Conservation (phyloP, 306 rosid species). For the Rubus parviflorus region DNA sequence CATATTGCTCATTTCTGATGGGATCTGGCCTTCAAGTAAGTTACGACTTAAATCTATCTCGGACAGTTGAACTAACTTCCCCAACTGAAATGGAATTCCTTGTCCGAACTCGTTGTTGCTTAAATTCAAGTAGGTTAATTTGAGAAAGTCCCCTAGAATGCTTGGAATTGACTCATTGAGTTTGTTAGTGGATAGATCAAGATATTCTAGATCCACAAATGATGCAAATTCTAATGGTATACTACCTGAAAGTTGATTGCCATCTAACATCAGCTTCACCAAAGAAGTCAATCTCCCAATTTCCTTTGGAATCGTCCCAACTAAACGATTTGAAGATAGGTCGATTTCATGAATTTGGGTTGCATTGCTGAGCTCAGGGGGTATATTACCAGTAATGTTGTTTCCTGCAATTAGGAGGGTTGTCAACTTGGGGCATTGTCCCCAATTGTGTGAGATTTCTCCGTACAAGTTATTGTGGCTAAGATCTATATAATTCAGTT, state of each 20-base stretch:
- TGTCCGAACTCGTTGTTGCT: background rate
- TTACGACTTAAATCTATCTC: background rate
- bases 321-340: too few relatives aligned
- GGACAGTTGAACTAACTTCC: background rate
- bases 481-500: too few relatives aligned
- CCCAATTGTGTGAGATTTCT: too few relatives aligned
- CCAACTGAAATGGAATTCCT: background rate
- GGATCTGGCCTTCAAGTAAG: background rate
- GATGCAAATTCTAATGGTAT: constrained; percentile 15
- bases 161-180: constrained; percentile 26
- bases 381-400: too few relatives aligned
- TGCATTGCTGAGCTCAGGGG: too few relatives aligned
- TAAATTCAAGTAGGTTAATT: background rate
- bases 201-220: constrained; percentile 5
- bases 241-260: background rate
- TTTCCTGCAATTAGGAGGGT: too few relatives aligned
- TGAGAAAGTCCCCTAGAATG: constrained; percentile 10
- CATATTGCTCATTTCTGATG: background rate
- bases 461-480: too few relatives aligned
- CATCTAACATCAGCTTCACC: background rate
- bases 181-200: constrained; percentile 22
- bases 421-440: too few relatives aligned
- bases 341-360: too few relatives aligned
- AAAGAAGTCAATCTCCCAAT: background rate
- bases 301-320: constrained; percentile 12